These are phyloP conservation scores for Geotrichum citri-aurantii DNA, from an alignment of 1,139 yeast genomes.

Conservation along the genomic window DNA sequence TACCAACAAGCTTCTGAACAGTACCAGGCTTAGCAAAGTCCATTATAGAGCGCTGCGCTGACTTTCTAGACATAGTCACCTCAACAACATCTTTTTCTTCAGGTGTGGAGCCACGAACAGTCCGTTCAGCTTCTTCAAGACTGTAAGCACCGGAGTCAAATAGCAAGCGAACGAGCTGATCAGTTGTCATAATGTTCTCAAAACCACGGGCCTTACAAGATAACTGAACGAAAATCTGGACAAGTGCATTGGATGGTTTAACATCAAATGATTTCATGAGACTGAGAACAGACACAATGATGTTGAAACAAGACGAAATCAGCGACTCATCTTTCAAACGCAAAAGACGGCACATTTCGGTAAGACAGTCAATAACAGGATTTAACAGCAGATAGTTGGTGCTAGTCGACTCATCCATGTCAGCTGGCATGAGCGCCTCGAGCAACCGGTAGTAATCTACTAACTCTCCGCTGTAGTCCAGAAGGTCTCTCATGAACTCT, in stretches of 20 bases:
- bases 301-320: conserved; percentile 64
- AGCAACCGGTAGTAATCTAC: conserved; percentile 60
- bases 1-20: conserved; percentile 18
- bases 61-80: not conserved
- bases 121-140: conserved; percentile 21
- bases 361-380: conserved; percentile 29
- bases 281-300: conserved; percentile 45
- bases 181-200: conserved; percentile 25
- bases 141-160: conserved; percentile 25
- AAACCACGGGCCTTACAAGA: conserved; percentile 24
- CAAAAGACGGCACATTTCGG: conserved; percentile 65
- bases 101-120: conserved; percentile 17
- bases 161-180: conserved; percentile 25
- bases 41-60: conserved; percentile 22
- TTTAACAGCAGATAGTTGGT: conserved; percentile 27
- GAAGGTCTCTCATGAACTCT: conserved; percentile 80
- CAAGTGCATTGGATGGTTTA: conserved; percentile 26
- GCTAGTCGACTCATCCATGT: conserved; percentile 19
- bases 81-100: conserved; percentile 6
- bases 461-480: conserved; percentile 68
- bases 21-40: conserved; percentile 22
- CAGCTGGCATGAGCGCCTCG: conserved; percentile 37
- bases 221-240: conserved; percentile 23
- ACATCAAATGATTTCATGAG: conserved; percentile 31
- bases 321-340: conserved; percentile 74